Conservation (phyloP, 2,329 filamentous ascomycete genomes). For the Elsinoe necatrix region DNA sequence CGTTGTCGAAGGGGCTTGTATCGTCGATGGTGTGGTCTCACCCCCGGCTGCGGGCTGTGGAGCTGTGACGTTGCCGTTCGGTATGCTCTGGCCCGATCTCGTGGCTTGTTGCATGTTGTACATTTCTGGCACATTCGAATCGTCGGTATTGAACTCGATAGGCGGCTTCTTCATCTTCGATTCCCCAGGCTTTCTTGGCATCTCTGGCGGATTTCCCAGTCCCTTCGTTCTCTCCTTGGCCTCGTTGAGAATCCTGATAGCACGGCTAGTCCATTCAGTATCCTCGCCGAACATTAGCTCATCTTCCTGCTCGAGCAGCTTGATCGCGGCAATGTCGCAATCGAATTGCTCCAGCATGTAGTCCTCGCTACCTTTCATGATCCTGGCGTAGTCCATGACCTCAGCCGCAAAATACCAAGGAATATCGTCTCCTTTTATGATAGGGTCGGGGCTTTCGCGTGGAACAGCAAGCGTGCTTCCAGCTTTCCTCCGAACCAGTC, state of each 20-base stretch:
- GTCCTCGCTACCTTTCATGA: slow-evolving; percentile 86
- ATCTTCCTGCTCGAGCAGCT: slow-evolving; percentile 74
- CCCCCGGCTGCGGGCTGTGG: not conserved
- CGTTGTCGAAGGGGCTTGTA: slow-evolving; percentile 9
- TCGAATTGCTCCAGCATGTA: slow-evolving; percentile 82
- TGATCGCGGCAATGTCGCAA: slow-evolving; percentile 64
- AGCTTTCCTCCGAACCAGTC: slow-evolving; percentile 71
- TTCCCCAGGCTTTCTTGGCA: slow-evolving; percentile 42
- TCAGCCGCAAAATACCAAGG: slow-evolving; percentile 95
- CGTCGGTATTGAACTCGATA: slow-evolving; percentile 41
- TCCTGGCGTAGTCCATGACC: slow-evolving; percentile 84
- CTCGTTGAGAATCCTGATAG: slow-evolving; percentile 63
- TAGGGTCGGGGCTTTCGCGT: slow-evolving; percentile 65
- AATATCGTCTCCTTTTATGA: slow-evolving; percentile 64
- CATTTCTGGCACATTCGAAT: slow-evolving; percentile 43
- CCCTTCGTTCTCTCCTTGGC: slow-evolving; percentile 66
- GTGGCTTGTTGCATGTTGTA: slow-evolving; percentile 42
- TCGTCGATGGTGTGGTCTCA: not conserved
- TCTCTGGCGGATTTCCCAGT: slow-evolving; percentile 55
- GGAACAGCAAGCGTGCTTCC: slow-evolving; percentile 82
- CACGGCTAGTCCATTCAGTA: slow-evolving; percentile 83
- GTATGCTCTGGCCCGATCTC: slow-evolving; percentile 36
- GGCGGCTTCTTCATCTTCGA: slow-evolving; percentile 38
- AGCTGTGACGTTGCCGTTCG: slow-evolving; percentile 1
- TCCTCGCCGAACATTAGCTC: slow-evolving; percentile 88